Evolutionary conservation across 805 yeast species (phyloP).

Genomic region (Starmerella riodocensis): DNA sequence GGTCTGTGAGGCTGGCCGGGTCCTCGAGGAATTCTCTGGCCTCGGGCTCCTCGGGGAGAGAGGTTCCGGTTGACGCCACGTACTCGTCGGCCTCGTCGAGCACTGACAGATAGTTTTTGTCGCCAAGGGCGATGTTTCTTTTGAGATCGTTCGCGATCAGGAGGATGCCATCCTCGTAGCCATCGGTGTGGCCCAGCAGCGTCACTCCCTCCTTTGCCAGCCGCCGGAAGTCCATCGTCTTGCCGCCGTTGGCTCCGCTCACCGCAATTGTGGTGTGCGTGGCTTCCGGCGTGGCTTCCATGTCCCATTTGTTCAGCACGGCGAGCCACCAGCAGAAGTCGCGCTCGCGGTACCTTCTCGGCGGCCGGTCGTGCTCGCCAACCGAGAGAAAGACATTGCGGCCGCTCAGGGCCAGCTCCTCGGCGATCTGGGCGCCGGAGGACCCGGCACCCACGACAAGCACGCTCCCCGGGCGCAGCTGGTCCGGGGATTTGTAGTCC

Average conservation of each 20-base stretch:
- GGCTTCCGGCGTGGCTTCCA: conserved; percentile 9
- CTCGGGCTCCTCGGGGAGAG: conserved; percentile 14
- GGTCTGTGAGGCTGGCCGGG: conserved; percentile 11
- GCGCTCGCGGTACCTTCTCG: conserved; percentile 16
- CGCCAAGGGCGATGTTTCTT: conserved; percentile 11
- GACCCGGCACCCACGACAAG: conserved; percentile 19
- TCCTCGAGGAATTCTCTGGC: conserved; percentile 11
- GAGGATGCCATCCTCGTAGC: conserved; percentile 7
- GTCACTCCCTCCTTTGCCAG: conserved; percentile 11
- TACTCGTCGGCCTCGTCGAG: conserved; percentile 15
- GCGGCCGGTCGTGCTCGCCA: conserved; percentile 18
- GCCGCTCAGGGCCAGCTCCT: conserved; percentile 9
- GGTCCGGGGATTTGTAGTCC: conserved; percentile 11
- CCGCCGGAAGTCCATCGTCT: conserved; percentile 17
- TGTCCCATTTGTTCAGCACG: conserved; percentile 17
- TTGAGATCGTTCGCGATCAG: conserved; percentile 8
- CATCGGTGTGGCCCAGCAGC: conserved; percentile 14
- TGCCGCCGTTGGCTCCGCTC: conserved; percentile 18
- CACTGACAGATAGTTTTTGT: conserved; percentile 14
- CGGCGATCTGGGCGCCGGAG: conserved; percentile 19
- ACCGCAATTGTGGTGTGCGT: conserved; percentile 18
- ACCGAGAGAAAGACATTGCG: conserved; percentile 11
- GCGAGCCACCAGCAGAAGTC: conserved; percentile 21
- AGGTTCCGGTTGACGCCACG: conserved; percentile 9
- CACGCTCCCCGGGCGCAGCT: conserved; percentile 12